Conservation (phyloP, 768 basidiomycete species). For the Auricularia sp. region DNA sequence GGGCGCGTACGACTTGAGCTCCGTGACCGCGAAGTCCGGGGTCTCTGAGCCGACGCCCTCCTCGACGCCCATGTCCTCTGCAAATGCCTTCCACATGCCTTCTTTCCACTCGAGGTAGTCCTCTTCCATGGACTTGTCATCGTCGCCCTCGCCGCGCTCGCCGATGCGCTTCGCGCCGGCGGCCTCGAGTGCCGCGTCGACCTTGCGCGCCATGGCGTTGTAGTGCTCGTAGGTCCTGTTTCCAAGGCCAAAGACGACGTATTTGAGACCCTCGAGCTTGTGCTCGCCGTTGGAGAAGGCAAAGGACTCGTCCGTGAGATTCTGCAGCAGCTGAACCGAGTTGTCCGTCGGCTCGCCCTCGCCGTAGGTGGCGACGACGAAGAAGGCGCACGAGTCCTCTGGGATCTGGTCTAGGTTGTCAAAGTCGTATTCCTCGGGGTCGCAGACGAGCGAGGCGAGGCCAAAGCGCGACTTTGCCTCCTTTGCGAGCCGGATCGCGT, state of each 20-base stretch:
- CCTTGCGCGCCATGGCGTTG: constrained; percentile 74
- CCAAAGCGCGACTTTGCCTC: constrained; percentile 96
- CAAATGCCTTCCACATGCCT: constrained; percentile 87
- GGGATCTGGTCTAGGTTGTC: constrained; percentile 89
- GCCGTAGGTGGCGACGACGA: constrained; percentile 96
- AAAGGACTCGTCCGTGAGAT: constrained; percentile 76
- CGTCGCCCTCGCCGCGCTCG: constrained; percentile 90
- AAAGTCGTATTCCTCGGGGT: constrained; percentile 98
- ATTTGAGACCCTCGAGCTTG: constrained; percentile 76
- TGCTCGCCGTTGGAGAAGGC: constrained; percentile 76
- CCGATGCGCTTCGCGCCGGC: constrained; percentile 84
- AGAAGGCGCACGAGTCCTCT: constrained; percentile 79
- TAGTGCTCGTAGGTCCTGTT: constrained; percentile 96
- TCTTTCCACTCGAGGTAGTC: constrained; percentile 99
- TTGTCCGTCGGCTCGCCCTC: constrained; percentile 99
- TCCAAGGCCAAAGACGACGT: constrained; percentile 89
- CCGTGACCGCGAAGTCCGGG: constrained; percentile 86
- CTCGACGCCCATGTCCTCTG: constrained; percentile 76
- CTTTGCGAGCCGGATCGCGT: constrained; percentile 93
- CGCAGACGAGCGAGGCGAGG: constrained; percentile 89
- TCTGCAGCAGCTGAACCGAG: constrained; percentile 89
- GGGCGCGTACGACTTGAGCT: constrained; percentile 58
- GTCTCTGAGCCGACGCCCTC: constrained; percentile 94
- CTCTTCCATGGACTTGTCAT: constrained; percentile 99
- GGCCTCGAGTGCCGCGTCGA: constrained; percentile 62